phyloP scores from a whole-genome alignment of 495 filamentous ascomycete genomes.

The Podospora pseudocomata region DNA sequence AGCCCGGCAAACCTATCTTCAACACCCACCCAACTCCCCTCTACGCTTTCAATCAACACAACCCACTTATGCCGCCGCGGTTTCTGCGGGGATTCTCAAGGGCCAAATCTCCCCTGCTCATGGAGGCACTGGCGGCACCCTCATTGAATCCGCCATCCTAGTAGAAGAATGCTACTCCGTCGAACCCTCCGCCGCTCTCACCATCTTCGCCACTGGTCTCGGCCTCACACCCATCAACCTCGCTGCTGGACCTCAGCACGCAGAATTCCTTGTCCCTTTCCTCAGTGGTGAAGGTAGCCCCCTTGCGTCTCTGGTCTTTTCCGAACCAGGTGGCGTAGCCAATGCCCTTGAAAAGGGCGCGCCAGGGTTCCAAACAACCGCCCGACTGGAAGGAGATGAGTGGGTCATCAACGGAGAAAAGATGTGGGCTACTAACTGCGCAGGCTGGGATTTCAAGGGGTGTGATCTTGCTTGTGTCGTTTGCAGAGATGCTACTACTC shows the following conservation, averaged over 20 bases:
- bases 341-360: constrained; percentile 52
- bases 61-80: constrained; percentile 43
- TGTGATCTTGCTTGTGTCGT: constrained; percentile 53
- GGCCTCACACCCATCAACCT: constrained; percentile 49
- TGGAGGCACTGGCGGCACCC: constrained; percentile 42
- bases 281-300: constrained; percentile 43
- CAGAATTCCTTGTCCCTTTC: constrained; percentile 49
- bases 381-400: constrained; percentile 47
- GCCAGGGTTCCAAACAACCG: constrained; percentile 47
- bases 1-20: constrained; percentile 35
- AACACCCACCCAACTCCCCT: constrained; percentile 28
- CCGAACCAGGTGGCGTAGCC: constrained; percentile 48
- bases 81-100: constrained; percentile 45
- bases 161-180: constrained; percentile 52
- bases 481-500: constrained; percentile 41
- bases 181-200: constrained; percentile 46
- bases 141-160: constrained; percentile 48
- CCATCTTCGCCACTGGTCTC: constrained; percentile 51
- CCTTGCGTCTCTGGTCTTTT: constrained; percentile 49
- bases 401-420: constrained; percentile 57
- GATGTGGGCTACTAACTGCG: constrained; percentile 55
- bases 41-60: constrained; percentile 45
- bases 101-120: constrained; percentile 42
- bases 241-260: constrained; percentile 38
- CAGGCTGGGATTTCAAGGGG: constrained; percentile 51